Conservation (phyloP, 169 alveolate genomes). For the Eimeria sp. region DNA sequence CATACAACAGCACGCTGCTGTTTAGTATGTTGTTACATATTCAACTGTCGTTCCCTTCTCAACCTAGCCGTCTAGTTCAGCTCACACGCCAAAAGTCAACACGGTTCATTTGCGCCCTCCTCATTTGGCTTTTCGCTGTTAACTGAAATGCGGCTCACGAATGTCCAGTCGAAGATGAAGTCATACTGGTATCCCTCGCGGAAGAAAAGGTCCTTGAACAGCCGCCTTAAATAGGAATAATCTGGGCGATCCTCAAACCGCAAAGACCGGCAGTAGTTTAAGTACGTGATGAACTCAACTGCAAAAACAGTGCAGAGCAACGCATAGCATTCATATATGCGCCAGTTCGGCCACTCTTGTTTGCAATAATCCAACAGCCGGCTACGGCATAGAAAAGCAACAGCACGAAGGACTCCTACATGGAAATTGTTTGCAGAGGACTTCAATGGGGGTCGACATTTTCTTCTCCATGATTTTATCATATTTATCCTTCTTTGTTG, state of each 20-base stretch:
- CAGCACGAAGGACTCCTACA: constrained; percentile 49
- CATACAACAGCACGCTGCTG: constrained; percentile 9
- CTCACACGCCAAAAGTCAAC: constrained; percentile 45
- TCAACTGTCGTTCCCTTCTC: constrained; percentile 22
- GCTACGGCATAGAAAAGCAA: background rate
- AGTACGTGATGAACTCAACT: constrained; percentile 90
- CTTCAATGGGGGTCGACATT: constrained; percentile 98
- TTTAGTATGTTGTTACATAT: background rate
- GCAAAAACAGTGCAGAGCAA: constrained; percentile 2
- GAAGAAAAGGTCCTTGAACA: constrained; percentile 97
- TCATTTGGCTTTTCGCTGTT: constrained; percentile 39
- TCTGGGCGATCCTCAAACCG: constrained; percentile 98
- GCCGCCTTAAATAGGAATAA: constrained; percentile 96
- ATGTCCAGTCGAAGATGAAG: constrained; percentile 98
- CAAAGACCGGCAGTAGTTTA: constrained; percentile 97
- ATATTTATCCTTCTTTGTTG: constrained; percentile 98
- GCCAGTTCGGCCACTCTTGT: background rate
- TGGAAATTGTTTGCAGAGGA: constrained; percentile 97
- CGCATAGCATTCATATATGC: background rate
- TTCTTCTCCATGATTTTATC: constrained; percentile 99
- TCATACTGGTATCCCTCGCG: constrained; percentile 97
- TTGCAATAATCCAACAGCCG: background rate
- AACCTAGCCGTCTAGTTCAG: constrained; percentile 34
- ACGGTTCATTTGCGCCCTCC: constrained; percentile 32
- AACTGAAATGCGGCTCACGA: constrained; percentile 75